Conservation (phyloP, 1,139 yeast species). For the Sugiyamaella sp. region DNA sequence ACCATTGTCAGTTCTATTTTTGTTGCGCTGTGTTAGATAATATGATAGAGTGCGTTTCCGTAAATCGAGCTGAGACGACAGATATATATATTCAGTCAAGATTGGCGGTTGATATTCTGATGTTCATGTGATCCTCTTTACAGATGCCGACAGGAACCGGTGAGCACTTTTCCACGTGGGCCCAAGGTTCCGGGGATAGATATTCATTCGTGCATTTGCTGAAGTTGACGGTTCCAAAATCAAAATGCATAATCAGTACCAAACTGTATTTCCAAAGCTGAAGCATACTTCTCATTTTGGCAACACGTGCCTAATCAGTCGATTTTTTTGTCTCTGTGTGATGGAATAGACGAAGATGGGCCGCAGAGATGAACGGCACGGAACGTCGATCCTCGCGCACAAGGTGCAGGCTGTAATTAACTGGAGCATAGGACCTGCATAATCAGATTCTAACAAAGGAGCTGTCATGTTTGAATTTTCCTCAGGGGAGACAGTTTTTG, state of each 20-base stretch:
- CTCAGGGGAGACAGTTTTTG: too few relatives aligned
- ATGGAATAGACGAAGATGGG: too few relatives aligned
- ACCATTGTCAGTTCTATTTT: not conserved
- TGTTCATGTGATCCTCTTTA: not conserved
- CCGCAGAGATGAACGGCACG: too few relatives aligned
- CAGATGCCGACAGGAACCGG: too few relatives aligned
- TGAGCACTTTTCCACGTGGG: not conserved
- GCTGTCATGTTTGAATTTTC: too few relatives aligned
- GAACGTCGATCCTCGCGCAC: too few relatives aligned
- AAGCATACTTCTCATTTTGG: not conserved
- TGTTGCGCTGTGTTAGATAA: not conserved
- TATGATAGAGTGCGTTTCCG: not conserved
- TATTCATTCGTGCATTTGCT: not conserved
- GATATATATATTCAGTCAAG: not conserved
- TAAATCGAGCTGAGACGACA: not conserved
- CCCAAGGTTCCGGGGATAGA: not conserved
- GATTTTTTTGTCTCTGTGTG: not conserved
- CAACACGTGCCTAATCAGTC: not conserved
- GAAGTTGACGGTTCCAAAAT: not conserved
- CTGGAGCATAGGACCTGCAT: too few relatives aligned
- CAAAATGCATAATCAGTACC: not conserved
- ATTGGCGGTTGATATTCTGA: not conserved
- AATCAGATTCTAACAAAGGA: too few relatives aligned
- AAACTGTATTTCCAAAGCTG: not conserved
- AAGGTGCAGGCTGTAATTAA: too few relatives aligned